Percentiles rank a stretch among this genome's conserved stretches.
These are phyloP conservation scores for Hymenoscyphus occultus DNA, from an alignment of 2,329 filamentous ascomycete genomes.

Conservation along the genomic window DNA sequence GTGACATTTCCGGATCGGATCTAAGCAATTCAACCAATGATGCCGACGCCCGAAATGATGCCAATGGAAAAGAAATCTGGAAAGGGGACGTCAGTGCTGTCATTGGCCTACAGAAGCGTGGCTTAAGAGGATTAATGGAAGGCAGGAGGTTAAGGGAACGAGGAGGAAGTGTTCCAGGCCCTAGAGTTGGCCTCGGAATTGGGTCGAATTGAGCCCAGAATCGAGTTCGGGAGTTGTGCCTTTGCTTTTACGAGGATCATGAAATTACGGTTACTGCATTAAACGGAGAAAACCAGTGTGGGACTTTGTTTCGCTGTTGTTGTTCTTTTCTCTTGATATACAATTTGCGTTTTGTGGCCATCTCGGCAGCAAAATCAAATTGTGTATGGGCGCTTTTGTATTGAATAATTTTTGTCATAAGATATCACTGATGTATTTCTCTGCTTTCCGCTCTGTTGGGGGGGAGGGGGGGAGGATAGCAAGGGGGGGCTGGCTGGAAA, in stretches of 20 bases:
- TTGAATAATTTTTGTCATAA: neutral
- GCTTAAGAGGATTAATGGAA: constrained; percentile 90
- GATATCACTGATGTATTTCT: neutral
- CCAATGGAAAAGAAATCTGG: constrained; percentile 66
- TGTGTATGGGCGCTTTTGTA: neutral
- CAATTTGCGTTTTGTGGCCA: neutral
- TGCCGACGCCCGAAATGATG: constrained; percentile 39
- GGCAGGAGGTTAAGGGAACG: constrained; percentile 80
- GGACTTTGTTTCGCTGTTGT: neutral
- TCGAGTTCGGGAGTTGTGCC: neutral
- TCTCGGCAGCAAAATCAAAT: neutral
- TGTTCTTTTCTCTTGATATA: neutral
- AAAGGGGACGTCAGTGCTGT: constrained; percentile 78
- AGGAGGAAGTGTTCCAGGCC: constrained; percentile 41
- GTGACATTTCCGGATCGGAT: constrained; percentile 32
- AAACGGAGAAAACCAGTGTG: neutral
- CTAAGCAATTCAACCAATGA: constrained; percentile 34
- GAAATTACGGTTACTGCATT: constrained; percentile 8
- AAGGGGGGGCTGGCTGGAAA: neutral
- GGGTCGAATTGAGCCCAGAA: constrained; percentile 30
- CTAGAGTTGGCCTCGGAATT: constrained; percentile 53
- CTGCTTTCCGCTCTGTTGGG: neutral
- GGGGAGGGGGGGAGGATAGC: neutral
- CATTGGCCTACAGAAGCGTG: constrained; percentile 92
- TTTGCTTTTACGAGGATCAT: constrained; percentile 6